Evolutionary conservation across 225 moss, liverwort and hornwort genomes (phyloP).

Genomic region (Pleurozium schreberi): DNA sequence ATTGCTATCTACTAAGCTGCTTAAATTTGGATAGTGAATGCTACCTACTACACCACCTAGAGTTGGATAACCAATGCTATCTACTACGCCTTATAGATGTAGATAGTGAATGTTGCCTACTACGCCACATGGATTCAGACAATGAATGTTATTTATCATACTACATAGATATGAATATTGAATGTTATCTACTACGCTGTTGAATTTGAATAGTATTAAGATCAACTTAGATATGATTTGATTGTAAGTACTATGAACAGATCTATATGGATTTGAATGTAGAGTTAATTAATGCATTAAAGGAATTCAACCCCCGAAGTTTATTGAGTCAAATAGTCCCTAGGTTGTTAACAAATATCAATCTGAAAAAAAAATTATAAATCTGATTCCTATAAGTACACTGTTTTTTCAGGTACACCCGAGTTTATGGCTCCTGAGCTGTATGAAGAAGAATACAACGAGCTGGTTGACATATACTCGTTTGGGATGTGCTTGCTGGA

Average conservation of each 20-base stretch:
- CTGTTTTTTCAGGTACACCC: constrained; percentile 54
- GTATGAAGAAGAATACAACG: constrained; percentile 94
- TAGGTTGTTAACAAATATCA: neutral
- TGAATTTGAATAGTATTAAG: too few species aligned
- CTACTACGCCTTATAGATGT: accelerated
- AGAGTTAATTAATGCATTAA: neutral
- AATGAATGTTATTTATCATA: accelerated
- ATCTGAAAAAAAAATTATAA: neutral
- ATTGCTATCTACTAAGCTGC: neutral
- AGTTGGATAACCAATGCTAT: neutral
- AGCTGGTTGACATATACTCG: constrained; percentile 94
- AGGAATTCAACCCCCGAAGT: too few species aligned
- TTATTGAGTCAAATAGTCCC: too few species aligned
- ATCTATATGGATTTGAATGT: too few species aligned
- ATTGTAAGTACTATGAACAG: too few species aligned
- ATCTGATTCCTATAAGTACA: constrained; percentile 5
- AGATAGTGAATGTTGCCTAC: too few species aligned
- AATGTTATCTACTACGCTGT: too few species aligned
- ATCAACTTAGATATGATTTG: too few species aligned
- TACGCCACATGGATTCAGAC: neutral
- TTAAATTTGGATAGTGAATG: neutral
- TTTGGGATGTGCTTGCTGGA: constrained; percentile 98
- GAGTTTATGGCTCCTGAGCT: constrained; percentile 98
- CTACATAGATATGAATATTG: neutral
- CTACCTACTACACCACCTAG: neutral